phyloP scores from a whole-genome alignment of 495 filamentous ascomycete genomes.

The Talaromyces adpressus region DNA sequence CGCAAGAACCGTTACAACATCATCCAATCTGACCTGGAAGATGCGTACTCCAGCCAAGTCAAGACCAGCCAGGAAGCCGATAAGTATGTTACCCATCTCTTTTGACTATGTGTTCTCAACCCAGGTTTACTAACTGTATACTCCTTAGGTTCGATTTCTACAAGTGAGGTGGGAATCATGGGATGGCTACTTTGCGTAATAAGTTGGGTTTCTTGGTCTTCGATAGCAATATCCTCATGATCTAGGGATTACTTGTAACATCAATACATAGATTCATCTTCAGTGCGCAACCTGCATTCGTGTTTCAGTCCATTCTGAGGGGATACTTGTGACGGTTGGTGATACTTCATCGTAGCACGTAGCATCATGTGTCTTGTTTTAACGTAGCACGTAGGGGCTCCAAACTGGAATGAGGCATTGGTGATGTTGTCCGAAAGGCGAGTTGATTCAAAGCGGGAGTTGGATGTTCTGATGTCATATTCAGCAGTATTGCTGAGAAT shows the following conservation, averaged over 20 bases:
- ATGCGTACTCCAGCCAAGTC: conserved; percentile 92
- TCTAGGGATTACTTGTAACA: conserved; percentile 30
- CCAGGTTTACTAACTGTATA: conserved; percentile 14
- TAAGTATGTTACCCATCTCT: conserved; percentile 29
- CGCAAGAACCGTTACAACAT: conserved; percentile 99
- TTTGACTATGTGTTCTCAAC: not conserved
- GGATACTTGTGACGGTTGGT: not conserved
- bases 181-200: not conserved
- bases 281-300: not conserved
- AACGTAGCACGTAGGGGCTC: not conserved
- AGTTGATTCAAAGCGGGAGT: too few species aligned
- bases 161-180: conserved; percentile 26
- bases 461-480: not conserved
- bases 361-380: not conserved
- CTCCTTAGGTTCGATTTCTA: conserved; percentile 49
- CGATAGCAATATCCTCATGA: conserved; percentile 15
- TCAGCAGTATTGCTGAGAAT: not conserved
- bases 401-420: too few species aligned
- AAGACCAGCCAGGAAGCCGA: conserved; percentile 74
- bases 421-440: too few species aligned
- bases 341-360: not conserved
- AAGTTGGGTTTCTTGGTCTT: conserved; percentile 7
- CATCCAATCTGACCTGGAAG: conserved; percentile 91
- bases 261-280: conserved; percentile 19
- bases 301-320: not conserved